phyloP scores from a whole-genome alignment of 73 alveolate genomes.

The Durusdinium trenchii region DNA sequence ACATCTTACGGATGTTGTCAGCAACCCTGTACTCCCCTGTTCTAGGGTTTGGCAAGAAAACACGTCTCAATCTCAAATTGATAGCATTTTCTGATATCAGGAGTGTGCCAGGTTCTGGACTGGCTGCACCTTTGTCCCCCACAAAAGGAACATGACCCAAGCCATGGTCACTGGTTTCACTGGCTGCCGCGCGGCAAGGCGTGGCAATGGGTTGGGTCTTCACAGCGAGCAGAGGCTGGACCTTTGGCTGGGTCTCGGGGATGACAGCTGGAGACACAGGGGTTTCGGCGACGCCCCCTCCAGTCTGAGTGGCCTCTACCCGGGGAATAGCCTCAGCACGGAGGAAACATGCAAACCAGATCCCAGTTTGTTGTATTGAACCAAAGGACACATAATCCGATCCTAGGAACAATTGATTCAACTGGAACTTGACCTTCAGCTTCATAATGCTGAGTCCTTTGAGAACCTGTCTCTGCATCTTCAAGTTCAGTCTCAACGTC shows the following conservation, averaged over 20 bases:
- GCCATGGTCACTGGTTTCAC: not conserved
- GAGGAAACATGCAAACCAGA: not conserved
- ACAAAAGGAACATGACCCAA: not conserved
- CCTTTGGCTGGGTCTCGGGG: too few relatives aligned
- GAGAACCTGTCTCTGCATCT: not conserved
- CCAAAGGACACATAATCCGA: too few relatives aligned
- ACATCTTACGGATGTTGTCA: not conserved
- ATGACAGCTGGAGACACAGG: not conserved
- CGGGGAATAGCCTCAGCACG: not conserved
- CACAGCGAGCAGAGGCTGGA: too few relatives aligned
- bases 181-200: not conserved
- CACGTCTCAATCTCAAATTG: not conserved
- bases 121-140: not conserved
- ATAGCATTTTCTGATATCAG: not conserved
- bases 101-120: not conserved
- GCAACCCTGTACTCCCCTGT: not conserved
- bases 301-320: not conserved
- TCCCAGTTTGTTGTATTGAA: not conserved
- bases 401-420: too few relatives aligned
- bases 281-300: not conserved
- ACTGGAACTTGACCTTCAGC: too few relatives aligned
- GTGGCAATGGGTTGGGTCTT: too few relatives aligned
- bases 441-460: too few relatives aligned
- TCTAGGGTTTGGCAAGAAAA: not conserved
- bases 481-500: not conserved